A percentile compares a stretch with the other conserved stretches of the same genome.
Conservation (phyloP, 305 asterid genomes). For the Solanum aculeatissimum region DNA sequence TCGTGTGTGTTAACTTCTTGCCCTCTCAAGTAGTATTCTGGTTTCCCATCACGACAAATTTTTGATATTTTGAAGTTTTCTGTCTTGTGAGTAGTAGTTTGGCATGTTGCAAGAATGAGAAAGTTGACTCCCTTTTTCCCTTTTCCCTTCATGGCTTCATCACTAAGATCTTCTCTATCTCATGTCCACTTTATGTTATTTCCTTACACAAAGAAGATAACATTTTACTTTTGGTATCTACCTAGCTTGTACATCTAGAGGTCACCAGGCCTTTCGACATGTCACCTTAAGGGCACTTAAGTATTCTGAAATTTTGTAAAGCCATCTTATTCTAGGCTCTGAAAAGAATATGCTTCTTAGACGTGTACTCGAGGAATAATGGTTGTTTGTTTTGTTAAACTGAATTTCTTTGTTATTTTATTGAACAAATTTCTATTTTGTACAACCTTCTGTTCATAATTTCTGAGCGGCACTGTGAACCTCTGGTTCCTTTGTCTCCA, state of each 20-base stretch:
- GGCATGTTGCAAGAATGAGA: background rate
- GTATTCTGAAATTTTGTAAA: background rate
- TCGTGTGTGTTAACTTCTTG: background rate
- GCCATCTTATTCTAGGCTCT: background rate
- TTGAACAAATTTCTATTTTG: background rate
- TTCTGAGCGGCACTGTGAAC: background rate
- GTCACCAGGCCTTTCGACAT: background rate
- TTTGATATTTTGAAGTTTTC: conserved; percentile 5
- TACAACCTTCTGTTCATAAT: background rate
- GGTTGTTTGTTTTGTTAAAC: background rate
- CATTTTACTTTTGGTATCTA: background rate
- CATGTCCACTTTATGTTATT: background rate
- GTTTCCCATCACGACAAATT: background rate
- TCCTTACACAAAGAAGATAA: background rate
- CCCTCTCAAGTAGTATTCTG: background rate
- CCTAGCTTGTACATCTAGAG: background rate
- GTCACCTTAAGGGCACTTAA: background rate
- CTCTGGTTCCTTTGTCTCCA: background rate
- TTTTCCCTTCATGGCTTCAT: background rate
- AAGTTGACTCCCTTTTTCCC: background rate
- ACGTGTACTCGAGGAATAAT: background rate
- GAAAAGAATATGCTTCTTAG: background rate
- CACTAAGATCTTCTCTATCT: background rate
- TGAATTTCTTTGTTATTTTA: background rate
- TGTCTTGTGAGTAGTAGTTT: background rate